Conservation (phyloP, 495 filamentous ascomycete genomes). For the Venustampulla echinocandica region DNA sequence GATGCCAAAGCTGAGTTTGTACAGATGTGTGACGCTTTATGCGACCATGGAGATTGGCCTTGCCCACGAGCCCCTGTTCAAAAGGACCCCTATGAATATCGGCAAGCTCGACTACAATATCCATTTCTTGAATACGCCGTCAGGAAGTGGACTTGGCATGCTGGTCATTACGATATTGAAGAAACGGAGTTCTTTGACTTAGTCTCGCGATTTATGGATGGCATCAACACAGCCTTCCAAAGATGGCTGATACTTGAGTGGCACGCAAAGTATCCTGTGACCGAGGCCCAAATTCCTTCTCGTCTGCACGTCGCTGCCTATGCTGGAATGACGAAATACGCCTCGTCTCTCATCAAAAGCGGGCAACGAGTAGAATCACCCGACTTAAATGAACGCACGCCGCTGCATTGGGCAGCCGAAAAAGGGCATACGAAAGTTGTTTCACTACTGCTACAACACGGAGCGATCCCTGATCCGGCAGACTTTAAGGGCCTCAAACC, state of each 20-base stretch:
- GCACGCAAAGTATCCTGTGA: neutral
- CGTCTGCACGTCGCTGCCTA: conserved; percentile 17
- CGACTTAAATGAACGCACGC: conserved; percentile 15
- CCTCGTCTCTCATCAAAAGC: conserved; percentile 5
- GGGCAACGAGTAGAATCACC: conserved; percentile 1
- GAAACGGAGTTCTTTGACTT: conserved; percentile 5
- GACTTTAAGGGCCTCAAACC: conserved; percentile 16
- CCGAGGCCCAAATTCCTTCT: conserved; percentile 19
- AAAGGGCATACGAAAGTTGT: conserved; percentile 19
- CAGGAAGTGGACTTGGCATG: conserved; percentile 23
- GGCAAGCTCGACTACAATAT: conserved; percentile 6
- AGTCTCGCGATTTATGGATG: neutral
- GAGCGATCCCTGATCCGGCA: conserved; percentile 20
- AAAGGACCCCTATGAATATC: conserved; percentile 1
- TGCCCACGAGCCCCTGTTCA: neutral
- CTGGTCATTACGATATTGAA: conserved; percentile 1
- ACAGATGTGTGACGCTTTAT: neutral
- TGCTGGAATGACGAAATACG: conserved; percentile 9
- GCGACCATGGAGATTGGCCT: neutral
- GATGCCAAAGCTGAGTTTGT: neutral
- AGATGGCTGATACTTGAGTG: conserved; percentile 6
- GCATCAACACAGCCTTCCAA: neutral
- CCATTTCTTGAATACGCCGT: conserved; percentile 28
- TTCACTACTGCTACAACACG: conserved; percentile 20
- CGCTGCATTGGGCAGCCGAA: conserved; percentile 23